Evolutionary conservation across 257 asterid genomes (phyloP).

Genomic region (Echium plantagineum): DNA sequence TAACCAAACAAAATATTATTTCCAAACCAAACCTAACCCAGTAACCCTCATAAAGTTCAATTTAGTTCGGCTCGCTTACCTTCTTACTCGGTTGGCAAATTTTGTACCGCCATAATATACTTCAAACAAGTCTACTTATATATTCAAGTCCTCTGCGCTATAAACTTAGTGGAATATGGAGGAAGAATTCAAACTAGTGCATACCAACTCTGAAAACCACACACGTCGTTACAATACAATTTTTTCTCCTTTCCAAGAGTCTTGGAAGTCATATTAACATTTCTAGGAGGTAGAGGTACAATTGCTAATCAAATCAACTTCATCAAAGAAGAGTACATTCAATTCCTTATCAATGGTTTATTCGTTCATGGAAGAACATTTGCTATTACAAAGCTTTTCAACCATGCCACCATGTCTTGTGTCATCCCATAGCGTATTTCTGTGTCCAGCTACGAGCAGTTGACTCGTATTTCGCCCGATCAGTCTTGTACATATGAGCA

Average conservation of each 20-base stretch:
- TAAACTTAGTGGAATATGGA: too few relatives aligned
- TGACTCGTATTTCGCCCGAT: constrained; percentile 57
- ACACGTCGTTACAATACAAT: constrained; percentile 18
- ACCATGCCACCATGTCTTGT: constrained; percentile 6
- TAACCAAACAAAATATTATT: too few relatives aligned
- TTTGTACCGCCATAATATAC: too few relatives aligned
- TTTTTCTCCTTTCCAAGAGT: constrained; percentile 13
- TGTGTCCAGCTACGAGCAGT: constrained; percentile 88
- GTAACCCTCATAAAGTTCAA: too few relatives aligned
- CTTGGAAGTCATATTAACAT: constrained; percentile 33
- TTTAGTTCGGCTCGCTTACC: too few relatives aligned
- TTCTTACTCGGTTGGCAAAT: too few relatives aligned
- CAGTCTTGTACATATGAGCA: constrained; percentile 79
- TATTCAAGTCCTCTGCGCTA: too few relatives aligned
- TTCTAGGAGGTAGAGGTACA: constrained; percentile 9
- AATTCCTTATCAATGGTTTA: constrained; percentile 8
- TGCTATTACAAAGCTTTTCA: constrained; percentile 16
- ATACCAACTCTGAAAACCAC: constrained; percentile 8
- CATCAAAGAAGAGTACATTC: constrained; percentile 3
- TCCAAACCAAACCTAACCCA: too few relatives aligned
- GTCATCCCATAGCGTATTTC: constrained; percentile 73
- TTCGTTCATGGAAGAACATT: constrained; percentile 18
- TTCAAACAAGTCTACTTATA: too few relatives aligned
- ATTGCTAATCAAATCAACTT: constrained; percentile 14
- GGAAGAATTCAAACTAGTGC: too few relatives aligned